Percentiles rank a stretch among this genome's conserved stretches.
These are phyloP conservation scores for Phialophora verrucosa DNA, from an alignment of 2,329 filamentous ascomycete genomes.

Conservation along the genomic window DNA sequence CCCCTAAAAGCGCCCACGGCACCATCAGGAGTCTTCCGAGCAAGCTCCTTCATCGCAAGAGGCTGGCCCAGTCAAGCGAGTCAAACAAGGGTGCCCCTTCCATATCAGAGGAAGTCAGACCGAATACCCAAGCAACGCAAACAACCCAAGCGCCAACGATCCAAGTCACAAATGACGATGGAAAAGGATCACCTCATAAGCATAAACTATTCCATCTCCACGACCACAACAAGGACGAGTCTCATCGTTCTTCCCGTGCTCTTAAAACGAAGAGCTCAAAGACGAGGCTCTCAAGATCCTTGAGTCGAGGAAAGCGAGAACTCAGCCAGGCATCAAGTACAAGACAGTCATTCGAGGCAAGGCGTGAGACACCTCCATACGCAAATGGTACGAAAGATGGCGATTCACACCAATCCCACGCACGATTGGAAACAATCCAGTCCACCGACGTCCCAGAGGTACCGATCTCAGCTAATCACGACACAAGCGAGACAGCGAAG, in stretches of 20 bases:
- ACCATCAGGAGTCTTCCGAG: conserved; percentile 72
- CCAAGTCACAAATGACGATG: conserved; percentile 72
- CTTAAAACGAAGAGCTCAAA: background rate
- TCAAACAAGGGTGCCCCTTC: conserved; percentile 39
- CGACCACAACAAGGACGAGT: conserved; percentile 37
- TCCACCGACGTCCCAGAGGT: conserved; percentile 38
- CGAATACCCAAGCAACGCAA: conserved; percentile 36
- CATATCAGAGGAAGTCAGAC: conserved; percentile 38
- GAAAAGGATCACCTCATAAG: conserved; percentile 41
- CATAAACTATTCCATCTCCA: conserved; percentile 42
- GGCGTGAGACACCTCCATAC: conserved; percentile 17
- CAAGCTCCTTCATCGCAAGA: conserved; percentile 76
- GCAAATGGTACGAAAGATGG: conserved; percentile 1
- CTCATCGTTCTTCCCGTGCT: conserved; percentile 16
- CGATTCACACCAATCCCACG: background rate
- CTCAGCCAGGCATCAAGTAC: conserved; percentile 18
- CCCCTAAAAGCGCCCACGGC: conserved; percentile 72
- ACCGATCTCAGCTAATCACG: conserved; percentile 23
- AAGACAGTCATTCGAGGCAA: conserved; percentile 30
- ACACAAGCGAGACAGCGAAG: conserved; percentile 29
- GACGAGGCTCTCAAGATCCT: conserved; percentile 25
- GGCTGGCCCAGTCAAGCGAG: conserved; percentile 54
- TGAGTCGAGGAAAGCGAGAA: conserved; percentile 27
- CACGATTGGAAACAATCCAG: conserved; percentile 22
- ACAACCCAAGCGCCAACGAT: conserved; percentile 67